Evolutionary conservation across 106 monocot species (phyloP).

Genomic region (Hemerocallis citrina): DNA sequence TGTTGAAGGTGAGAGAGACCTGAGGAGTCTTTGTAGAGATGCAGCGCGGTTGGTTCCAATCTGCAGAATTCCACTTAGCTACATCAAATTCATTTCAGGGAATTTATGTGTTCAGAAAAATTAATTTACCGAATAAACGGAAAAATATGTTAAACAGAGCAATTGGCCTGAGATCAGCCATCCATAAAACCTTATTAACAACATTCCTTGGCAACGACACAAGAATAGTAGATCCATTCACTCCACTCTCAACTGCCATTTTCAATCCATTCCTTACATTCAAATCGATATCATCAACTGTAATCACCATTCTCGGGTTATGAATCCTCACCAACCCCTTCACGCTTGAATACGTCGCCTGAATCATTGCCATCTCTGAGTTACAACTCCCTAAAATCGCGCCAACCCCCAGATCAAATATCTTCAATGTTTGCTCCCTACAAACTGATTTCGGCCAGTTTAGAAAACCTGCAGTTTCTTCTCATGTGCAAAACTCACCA

Average conservation of each 20-base stretch:
- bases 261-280: constrained; percentile 55
- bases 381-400: constrained; percentile 48
- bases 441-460: constrained; percentile 66
- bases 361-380: constrained; percentile 59
- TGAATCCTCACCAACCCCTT: constrained; percentile 64
- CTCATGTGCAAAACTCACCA: constrained; percentile 60
- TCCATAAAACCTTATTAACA: constrained; percentile 68
- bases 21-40: constrained; percentile 55
- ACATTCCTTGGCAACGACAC: constrained; percentile 44
- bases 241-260: constrained; percentile 50
- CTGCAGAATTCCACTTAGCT: constrained; percentile 46
- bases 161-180: constrained; percentile 55
- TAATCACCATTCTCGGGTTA: constrained; percentile 62
- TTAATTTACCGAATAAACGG: too few relatives aligned
- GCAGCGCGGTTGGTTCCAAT: constrained; percentile 64
- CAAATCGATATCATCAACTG: constrained; percentile 37
- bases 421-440: constrained; percentile 83
- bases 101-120: too few relatives aligned
- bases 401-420: constrained; percentile 69
- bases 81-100: too few relatives aligned
- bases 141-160: constrained; percentile 63
- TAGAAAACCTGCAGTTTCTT: constrained; percentile 38
- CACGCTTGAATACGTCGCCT: constrained; percentile 73
- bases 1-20: constrained; percentile 69
- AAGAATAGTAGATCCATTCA: constrained; percentile 23